phyloP scores from a whole-genome alignment of 2,329 filamentous ascomycete species.

The Fusarium longipes region DNA sequence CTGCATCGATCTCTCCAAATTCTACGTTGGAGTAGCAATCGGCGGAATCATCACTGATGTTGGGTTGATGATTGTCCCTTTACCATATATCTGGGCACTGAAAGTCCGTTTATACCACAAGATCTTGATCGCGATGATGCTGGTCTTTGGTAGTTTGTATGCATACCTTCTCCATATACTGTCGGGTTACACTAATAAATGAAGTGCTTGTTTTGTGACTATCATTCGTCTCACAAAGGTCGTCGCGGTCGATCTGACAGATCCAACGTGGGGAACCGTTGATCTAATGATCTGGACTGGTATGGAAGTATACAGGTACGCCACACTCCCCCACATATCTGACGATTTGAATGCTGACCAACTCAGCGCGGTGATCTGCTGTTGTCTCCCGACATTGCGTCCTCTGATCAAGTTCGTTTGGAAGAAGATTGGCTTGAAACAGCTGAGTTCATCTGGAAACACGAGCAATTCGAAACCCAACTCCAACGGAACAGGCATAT shows the following conservation, averaged over 20 bases:
- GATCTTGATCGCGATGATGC: constrained; percentile 2
- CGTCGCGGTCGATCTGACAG: background rate
- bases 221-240: constrained; percentile 12
- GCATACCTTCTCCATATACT: background rate
- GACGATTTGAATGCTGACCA: background rate
- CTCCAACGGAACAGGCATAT: background rate
- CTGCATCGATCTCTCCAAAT: constrained; percentile 13
- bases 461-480: background rate
- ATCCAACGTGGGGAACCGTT: constrained; percentile 13
- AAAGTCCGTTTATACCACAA: constrained; percentile 1
- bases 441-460: background rate
- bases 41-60: constrained; percentile 13
- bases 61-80: background rate
- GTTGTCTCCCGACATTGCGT: background rate
- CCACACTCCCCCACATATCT: too few species aligned
- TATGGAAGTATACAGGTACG: constrained; percentile 8
- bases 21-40: constrained; percentile 13
- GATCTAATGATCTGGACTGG: constrained; percentile 13
- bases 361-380: background rate
- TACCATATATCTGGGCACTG: constrained; percentile 5
- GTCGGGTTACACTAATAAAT: background rate
- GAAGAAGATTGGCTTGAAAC: background rate
- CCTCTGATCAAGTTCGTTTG: background rate
- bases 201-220: constrained; percentile 4
- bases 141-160: constrained; percentile 18